Evolutionary conservation across 768 basidiomycete species (phyloP).

Genomic region (Rhizopogon vinicolor): DNA sequence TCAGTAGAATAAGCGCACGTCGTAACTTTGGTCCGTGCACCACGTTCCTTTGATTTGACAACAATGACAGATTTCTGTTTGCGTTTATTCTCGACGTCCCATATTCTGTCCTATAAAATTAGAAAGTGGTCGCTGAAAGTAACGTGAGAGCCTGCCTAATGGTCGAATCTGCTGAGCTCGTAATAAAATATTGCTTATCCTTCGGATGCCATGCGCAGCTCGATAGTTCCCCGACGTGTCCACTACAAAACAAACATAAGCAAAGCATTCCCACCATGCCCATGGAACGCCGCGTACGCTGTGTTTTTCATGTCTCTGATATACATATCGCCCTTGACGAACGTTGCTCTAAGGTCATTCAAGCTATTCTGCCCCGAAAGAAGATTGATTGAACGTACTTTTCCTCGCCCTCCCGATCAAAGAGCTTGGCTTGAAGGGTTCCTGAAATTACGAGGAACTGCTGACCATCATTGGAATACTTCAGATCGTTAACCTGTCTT

Average conservation of each 20-base stretch:
- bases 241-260: constrained; percentile 41
- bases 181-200: constrained; percentile 80
- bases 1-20: constrained; percentile 85
- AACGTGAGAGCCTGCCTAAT: constrained; percentile 58
- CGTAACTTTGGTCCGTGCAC: constrained; percentile 88
- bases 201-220: constrained; percentile 93
- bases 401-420: constrained; percentile 90
- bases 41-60: constrained; percentile 93
- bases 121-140: background rate
- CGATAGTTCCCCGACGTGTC: constrained; percentile 90
- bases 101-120: constrained; percentile 55
- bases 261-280: constrained; percentile 2
- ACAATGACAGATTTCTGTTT: constrained; percentile 97
- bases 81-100: constrained; percentile 88
- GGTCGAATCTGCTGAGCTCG: constrained; percentile 92
- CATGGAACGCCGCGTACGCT: constrained; percentile 51
- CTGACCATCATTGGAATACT: constrained; percentile 85
- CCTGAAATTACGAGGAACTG: constrained; percentile 86
- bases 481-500: constrained; percentile 80
- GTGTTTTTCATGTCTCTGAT: constrained; percentile 99
- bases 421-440: constrained; percentile 83
- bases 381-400: constrained; percentile 49
- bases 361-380: constrained; percentile 33
- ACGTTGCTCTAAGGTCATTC: constrained; percentile 64
- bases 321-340: constrained; percentile 94